Evolutionary conservation across 345 rosid species (phyloP).

Genomic region (Laguncularia racemosa): DNA sequence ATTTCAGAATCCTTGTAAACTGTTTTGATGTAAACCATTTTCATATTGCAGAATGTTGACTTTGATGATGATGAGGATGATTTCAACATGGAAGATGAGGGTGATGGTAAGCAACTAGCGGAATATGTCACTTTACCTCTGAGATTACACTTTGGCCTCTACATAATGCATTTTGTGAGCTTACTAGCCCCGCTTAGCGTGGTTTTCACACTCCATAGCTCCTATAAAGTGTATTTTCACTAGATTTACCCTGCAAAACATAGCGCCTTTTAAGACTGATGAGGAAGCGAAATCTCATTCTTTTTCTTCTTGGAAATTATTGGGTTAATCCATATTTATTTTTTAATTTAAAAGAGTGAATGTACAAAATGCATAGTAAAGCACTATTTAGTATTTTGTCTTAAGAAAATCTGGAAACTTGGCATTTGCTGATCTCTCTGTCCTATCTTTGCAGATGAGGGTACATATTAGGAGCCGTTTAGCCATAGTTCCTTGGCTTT

Average conservation of each 20-base stretch:
- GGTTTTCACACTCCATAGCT: no score
- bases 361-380: no score
- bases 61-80: slow-evolving; percentile 52
- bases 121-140: no score
- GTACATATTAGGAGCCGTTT: slow-evolving; percentile 11
- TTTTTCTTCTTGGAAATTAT: not conserved
- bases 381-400: not conserved
- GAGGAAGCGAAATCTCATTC: not conserved
- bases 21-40: not conserved
- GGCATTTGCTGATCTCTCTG: not conserved
- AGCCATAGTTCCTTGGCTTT: not conserved
- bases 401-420: no score
- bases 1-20: not conserved
- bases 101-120: slow-evolving; percentile 24
- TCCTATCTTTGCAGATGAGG: slow-evolving; percentile 28
- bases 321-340: no score
- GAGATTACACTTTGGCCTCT: no score
- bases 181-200: no score
- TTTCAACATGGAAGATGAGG: slow-evolving; percentile 32
- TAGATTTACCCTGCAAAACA: no score
- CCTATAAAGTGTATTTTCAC: no score
- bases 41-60: slow-evolving; percentile 27
- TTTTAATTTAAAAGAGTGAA: no score
- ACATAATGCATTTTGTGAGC: no score
- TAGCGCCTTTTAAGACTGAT: not conserved